Conservation (phyloP, 495 filamentous ascomycete species). For the Talaromyces thailandensis region DNA sequence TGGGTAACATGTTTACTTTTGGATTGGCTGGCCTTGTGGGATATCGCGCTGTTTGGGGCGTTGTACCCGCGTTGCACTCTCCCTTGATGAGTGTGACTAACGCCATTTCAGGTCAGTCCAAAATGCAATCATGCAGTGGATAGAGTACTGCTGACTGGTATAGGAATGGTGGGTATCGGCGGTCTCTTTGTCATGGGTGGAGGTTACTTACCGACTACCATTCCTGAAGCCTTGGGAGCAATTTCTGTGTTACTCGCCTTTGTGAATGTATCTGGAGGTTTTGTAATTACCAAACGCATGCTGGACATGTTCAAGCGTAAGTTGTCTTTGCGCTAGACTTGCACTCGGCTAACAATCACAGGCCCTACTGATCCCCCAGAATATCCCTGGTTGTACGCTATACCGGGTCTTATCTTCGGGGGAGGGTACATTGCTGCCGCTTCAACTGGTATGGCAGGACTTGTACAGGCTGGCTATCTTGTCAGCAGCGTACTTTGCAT, state of each 20-base stretch:
- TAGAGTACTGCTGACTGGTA: constrained; percentile 1
- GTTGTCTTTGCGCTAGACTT: constrained; percentile 2
- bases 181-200: constrained; percentile 77
- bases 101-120: constrained; percentile 56
- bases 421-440: constrained; percentile 70
- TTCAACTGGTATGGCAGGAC: constrained; percentile 64
- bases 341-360: constrained; percentile 16
- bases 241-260: constrained; percentile 70
- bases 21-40: constrained; percentile 70
- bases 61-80: constrained; percentile 65
- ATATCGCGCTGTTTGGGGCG: constrained; percentile 75
- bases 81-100: constrained; percentile 83
- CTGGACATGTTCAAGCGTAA: constrained; percentile 79
- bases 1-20: constrained; percentile 74
- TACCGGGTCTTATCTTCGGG: constrained; percentile 64
- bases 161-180: constrained; percentile 69
- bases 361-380: constrained; percentile 69
- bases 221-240: constrained; percentile 71
- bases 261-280: constrained; percentile 74
- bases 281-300: constrained; percentile 82
- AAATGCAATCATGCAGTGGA: background rate
- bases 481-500: constrained; percentile 74
- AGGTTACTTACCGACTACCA: constrained; percentile 58
- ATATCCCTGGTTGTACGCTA: constrained; percentile 73
- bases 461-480: constrained; percentile 74